Conservation (phyloP, 1,284 basidiomycete species). For the Mycosarcoma mackinlayi region DNA sequence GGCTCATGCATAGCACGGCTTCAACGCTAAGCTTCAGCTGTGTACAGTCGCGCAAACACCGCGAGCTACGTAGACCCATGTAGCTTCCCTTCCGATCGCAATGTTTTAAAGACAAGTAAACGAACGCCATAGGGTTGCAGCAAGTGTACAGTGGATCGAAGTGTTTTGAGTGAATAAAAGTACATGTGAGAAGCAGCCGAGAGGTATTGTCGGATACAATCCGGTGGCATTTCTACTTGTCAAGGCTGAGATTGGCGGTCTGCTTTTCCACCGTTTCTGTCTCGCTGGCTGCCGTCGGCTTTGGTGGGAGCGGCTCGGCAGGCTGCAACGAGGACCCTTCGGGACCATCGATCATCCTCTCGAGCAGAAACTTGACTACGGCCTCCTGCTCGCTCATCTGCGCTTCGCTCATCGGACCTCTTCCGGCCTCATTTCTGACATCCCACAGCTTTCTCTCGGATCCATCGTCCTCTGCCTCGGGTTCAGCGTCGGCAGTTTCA, state of each 20-base stretch:
- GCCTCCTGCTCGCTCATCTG: slow-evolving; percentile 64
- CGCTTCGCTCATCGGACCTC: slow-evolving; percentile 67
- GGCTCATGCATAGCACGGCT: too few species aligned
- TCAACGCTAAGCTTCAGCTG: too few species aligned
- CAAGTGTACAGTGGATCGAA: too few species aligned
- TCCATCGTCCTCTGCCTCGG: slow-evolving; percentile 41
- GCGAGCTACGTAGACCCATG: too few species aligned
- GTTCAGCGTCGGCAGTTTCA: slow-evolving; percentile 14
- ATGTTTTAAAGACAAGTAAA: too few species aligned
- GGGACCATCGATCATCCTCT: slow-evolving; percentile 51
- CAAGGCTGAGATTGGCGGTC: slow-evolving; percentile 27
- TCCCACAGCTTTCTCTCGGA: slow-evolving; percentile 64
- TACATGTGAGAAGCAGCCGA: too few species aligned
- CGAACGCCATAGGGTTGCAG: too few species aligned
- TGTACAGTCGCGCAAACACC: too few species aligned
- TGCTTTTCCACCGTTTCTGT: slow-evolving; percentile 15
- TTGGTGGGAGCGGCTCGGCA: slow-evolving; percentile 29
- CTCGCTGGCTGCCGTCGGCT: not conserved
- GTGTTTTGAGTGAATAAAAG: slow-evolving; percentile 6
- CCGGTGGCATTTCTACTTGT: slow-evolving; percentile 3
- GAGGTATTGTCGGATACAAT: too few species aligned
- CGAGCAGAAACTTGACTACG: slow-evolving; percentile 62
- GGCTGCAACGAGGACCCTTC: slow-evolving; percentile 23
- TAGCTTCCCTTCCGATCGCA: too few species aligned
- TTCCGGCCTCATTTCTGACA: slow-evolving; percentile 61